These are phyloP conservation scores for Exophiala xenobiotica DNA, from an alignment of 2,329 filamentous ascomycete species.

Conservation along the genomic window DNA sequence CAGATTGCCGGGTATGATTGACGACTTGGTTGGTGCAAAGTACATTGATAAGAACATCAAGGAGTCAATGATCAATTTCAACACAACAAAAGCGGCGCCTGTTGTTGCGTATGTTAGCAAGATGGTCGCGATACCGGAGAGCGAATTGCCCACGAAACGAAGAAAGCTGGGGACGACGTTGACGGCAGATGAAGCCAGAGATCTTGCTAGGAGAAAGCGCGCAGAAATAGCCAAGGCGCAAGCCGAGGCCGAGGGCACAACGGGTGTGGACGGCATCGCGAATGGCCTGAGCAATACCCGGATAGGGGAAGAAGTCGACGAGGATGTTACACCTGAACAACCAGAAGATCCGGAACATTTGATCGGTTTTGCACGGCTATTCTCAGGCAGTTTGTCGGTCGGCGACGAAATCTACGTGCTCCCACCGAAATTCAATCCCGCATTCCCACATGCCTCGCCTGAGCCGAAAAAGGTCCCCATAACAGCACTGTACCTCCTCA, in stretches of 20 bases:
- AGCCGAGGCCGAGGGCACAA: conserved; percentile 59
- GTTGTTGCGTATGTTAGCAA: conserved; percentile 96
- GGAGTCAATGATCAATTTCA: conserved; percentile 80
- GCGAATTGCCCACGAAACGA: conserved; percentile 85
- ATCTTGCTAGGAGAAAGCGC: conserved; percentile 82
- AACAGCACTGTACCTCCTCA: conserved; percentile 87
- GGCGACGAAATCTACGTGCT: conserved; percentile 90
- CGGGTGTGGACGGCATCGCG: conserved; percentile 60
- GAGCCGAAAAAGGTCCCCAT: conserved; percentile 80
- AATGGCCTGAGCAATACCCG: conserved; percentile 56
- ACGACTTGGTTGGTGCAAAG: conserved; percentile 73
- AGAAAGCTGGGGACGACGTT: conserved; percentile 65
- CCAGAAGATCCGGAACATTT: conserved; percentile 74
- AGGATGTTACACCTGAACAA: conserved; percentile 33
- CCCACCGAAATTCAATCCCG: conserved; percentile 88
- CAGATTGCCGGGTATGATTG: conserved; percentile 74
- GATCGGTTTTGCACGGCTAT: conserved; percentile 91
- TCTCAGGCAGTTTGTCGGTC: conserved; percentile 84
- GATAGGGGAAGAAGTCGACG: conserved; percentile 52
- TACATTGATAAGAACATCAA: conserved; percentile 68
- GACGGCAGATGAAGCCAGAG: conserved; percentile 84
- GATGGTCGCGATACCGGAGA: conserved; percentile 93
- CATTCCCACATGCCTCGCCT: conserved; percentile 67
- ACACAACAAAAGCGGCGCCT: conserved; percentile 66
- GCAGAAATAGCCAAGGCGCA: conserved; percentile 83